Evolutionary conservation across 352 stramenopile genomes (phyloP), one percentile per base, ranked within the genome.

Genomic region (Blastocystis sp.): DNA sequence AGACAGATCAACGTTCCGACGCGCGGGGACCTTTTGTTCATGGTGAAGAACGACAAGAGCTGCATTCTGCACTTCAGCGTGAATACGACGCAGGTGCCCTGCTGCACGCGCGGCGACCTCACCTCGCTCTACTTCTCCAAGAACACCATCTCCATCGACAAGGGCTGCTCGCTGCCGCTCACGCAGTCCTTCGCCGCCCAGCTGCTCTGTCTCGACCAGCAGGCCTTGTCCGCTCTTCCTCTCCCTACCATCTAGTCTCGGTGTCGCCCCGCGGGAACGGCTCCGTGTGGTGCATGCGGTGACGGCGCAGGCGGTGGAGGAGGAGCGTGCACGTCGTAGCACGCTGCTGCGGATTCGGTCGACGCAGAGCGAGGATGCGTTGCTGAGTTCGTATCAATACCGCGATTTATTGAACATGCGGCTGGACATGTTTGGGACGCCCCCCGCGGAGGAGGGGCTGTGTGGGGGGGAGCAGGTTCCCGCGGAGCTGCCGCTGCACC

Each of bases 131-230:
- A 81, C 53, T 81, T 81, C 32, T 48, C n/a, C 16, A 59, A 61
- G 44, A 81, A 81, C 53, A 81, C 29, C 48, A 51, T 81, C 21
- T 81, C 69, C 16, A 61, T 81, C 36, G 46, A 48, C 53, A 81
- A 81, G 69, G 56, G 27, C 32, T 42, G 24, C 16, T 24, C 34
- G 24, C 32, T 81, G 40, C 69, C 69, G 0, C 53, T 81, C 29
- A 81, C 69, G 24, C 69, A 81, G 46, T 81, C 69, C 32, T 81
- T 81, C 46, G 69, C 46, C 53, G 69, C 38, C 34, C 69, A 81
- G 69, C 53, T 81, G 21, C 21, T 81, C 46, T 81, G 69, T 32
- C 69, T 81, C 32, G 49, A 81, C 40, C 9, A 54, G 4, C 16
- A 61, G 29, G 36, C 27, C 53, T 81, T 81, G 69, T 81, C 16